Conservation (phyloP, 148 eudicot genomes). For the Heliosperma pusillum region DNA sequence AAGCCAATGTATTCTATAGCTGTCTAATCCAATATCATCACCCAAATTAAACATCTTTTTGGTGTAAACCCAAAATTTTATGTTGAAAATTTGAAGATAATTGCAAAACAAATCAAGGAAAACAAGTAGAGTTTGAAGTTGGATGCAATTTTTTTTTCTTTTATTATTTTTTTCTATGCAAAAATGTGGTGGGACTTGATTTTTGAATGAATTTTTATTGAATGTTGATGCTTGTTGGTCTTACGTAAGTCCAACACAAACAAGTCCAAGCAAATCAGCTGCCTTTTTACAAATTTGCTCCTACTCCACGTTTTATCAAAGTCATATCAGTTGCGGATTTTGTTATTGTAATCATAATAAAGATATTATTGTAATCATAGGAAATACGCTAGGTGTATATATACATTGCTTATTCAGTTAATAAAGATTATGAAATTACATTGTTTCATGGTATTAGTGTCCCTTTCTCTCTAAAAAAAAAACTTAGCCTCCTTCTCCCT, state of each 20-base stretch:
- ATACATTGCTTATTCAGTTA: no score
- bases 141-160: no score
- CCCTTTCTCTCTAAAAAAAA: no score
- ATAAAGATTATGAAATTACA: no score
- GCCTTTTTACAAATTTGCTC: neutral
- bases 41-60: slow-evolving; percentile 31
- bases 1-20: slow-evolving; percentile 27
- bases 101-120: neutral
- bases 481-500: slow-evolving; percentile 1
- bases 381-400: no score
- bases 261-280: neutral
- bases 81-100: neutral
- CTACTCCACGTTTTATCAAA: slow-evolving; percentile 9
- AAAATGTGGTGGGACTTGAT: neutral
- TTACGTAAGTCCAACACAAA: slow-evolving; percentile 16
- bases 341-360: no score
- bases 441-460: no score
- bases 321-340: neutral
- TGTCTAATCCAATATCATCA: slow-evolving; percentile 21
- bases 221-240: neutral
- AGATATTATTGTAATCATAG: no score
- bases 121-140: neutral
- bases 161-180: no score
- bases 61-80: slow-evolving; percentile 3
- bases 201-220: neutral